Base-by-base conservation (phyloP, 495 filamentous ascomycete genomes). In the Annulohypoxylon stygium region DNA sequence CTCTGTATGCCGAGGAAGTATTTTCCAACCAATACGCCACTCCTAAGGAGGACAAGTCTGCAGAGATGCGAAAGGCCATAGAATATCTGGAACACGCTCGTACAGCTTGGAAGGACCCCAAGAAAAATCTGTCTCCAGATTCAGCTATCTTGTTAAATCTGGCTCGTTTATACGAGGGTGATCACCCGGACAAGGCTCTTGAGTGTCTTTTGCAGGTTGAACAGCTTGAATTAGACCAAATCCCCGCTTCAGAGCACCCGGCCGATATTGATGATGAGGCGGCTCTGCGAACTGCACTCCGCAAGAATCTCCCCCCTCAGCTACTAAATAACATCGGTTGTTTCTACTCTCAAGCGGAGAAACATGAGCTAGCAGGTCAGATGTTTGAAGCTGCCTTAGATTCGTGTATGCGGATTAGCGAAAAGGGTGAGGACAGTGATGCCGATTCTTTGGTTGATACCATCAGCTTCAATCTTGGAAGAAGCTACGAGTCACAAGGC, bases 241-340 rank as follows among this genome's bases (percentile, higher is more conserved):
- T 96, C 64, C 85, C 90, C 2, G 86, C 91, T 11, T 89, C 91
- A 33, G 88, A 92, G 61, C 84, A 85, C 6, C 91, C 91, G 0
- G 84, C 90, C 37, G 90, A 87, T n/a, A 77, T 83, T 0, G 88
- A 91, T 20, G 85, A 90, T 50, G 86, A 87, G 37, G 85, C 87
- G n/a, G 84, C 87, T 30, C 74, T 88, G 26, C 88, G 87, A 61
- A 82, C 84, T 34, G 83, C 82, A 26, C 83, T 96, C 36, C 89
- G 93, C 37, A 90, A 94, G 77, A 83, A 89, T 67, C 83, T 98
- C 0, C 92, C 94, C 4, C 94, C 97, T 1, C 94, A 98, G 79
- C 85, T 99, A 0, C 88, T 98, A 47, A 98, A 97, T 84, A 98
- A 99, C 76, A 97, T 99, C 79, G 96, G 93, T 2, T 96, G 93